These are phyloP conservation scores for Panaeolus papilionaceus DNA, from an alignment of 768 basidiomycete genomes.

Conservation along the genomic window DNA sequence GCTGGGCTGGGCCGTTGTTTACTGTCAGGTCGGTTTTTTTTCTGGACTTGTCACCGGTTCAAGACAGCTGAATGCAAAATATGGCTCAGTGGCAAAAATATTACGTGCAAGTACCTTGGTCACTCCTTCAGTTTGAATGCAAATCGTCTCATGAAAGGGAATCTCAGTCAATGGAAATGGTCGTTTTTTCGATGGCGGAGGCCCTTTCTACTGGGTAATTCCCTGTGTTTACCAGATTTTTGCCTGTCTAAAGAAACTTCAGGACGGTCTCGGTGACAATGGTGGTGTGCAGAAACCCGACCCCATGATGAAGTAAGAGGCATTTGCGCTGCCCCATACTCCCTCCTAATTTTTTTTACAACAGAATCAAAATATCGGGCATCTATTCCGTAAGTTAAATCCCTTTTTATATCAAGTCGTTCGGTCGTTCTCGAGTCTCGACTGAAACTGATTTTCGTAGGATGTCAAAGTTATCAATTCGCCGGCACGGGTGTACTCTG, in stretches of 20 bases:
- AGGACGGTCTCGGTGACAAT: conserved; percentile 47
- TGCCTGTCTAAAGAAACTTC: not conserved
- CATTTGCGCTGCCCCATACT: not conserved
- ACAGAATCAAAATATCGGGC: conserved; percentile 45
- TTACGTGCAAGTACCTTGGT: conserved; percentile 49
- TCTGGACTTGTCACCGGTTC: not conserved
- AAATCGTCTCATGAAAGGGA: not conserved
- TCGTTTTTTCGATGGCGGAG: conserved; percentile 48
- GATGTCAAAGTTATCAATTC: conserved; percentile 48
- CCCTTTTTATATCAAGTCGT: conserved; percentile 19
- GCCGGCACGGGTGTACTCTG: conserved; percentile 43
- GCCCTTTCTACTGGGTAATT: conserved; percentile 50
- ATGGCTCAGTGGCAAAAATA: conserved; percentile 47
- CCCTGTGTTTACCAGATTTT: not conserved
- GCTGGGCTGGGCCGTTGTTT: conserved; percentile 63
- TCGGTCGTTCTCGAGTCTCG: too few relatives aligned
- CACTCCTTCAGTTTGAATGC: not conserved
- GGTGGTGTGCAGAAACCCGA: conserved; percentile 47
- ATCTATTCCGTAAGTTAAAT: conserved; percentile 37
- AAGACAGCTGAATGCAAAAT: not conserved
- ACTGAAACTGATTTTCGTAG: conserved; percentile 35
- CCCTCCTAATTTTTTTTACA: not conserved
- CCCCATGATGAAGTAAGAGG: conserved; percentile 49
- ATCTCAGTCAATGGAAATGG: conserved; percentile 46
- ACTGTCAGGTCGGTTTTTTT: conserved; percentile 46